phyloP scores from a whole-genome alignment of 2,329 filamentous ascomycete species.

The Xylariaceae sp. region DNA sequence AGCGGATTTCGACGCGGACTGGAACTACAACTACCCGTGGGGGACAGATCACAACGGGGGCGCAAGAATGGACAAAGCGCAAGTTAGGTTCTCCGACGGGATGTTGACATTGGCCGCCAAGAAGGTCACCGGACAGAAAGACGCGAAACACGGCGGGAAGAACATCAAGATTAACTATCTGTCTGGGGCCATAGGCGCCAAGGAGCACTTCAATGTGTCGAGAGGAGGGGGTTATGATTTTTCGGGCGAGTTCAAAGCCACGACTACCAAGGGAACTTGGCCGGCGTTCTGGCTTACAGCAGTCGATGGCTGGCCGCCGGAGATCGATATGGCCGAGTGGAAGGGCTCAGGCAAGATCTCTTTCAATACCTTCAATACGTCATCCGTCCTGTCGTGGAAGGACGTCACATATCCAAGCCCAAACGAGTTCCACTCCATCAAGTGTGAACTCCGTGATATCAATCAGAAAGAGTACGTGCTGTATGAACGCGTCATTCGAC shows the following conservation, averaged over 20 bases:
- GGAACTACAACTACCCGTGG: constrained; percentile 53
- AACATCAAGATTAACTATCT: constrained; percentile 47
- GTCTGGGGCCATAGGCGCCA: constrained; percentile 39
- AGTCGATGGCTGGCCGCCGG: constrained; percentile 52
- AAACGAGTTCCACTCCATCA: constrained; percentile 44
- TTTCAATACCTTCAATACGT: constrained; percentile 46
- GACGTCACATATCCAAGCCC: constrained; percentile 45
- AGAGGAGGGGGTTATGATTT: constrained; percentile 38
- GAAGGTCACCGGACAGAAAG: constrained; percentile 36
- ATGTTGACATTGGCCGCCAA: constrained; percentile 44
- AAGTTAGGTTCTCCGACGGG: constrained; percentile 37
- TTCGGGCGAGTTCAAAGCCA: constrained; percentile 35
- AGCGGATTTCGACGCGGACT: constrained; percentile 38
- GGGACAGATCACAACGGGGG: constrained; percentile 54
- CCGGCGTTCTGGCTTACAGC: constrained; percentile 57
- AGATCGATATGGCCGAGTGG: constrained; percentile 59
- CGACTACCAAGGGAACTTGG: constrained; percentile 45
- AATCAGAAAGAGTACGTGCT: constrained; percentile 40
- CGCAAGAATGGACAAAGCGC: constrained; percentile 47
- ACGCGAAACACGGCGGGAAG: constrained; percentile 33
- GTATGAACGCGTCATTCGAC: not conserved
- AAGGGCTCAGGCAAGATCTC: constrained; percentile 53
- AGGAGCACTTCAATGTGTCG: constrained; percentile 35
- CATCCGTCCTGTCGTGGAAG: constrained; percentile 38
- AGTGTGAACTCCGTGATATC: constrained; percentile 44